Percentiles rank a stretch among this genome's conserved stretches.
phyloP scores from a whole-genome alignment of 768 basidiomycete genomes.

The Tulasnella sp. region DNA sequence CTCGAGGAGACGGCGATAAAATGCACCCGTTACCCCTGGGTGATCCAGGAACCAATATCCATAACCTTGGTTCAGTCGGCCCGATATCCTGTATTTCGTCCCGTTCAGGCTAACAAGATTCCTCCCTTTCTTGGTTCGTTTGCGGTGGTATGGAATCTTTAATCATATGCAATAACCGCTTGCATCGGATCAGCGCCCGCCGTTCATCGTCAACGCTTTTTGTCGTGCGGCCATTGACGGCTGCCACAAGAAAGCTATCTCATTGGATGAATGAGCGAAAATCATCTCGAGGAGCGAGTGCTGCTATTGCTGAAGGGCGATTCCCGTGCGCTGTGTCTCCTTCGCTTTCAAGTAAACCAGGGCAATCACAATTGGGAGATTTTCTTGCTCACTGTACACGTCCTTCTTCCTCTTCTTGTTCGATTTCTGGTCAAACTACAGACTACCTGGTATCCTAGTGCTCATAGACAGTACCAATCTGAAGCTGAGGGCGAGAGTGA shows the following conservation, averaged over 20 bases:
- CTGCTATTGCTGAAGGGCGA: slow-evolving; percentile 84
- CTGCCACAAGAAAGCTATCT: slow-evolving; percentile 62
- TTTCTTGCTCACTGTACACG: neutral
- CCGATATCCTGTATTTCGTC: too few relatives aligned
- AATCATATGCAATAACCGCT: slow-evolving; percentile 60
- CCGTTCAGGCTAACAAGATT: too few relatives aligned
- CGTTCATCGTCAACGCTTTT: slow-evolving; percentile 22
- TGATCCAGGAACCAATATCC: too few relatives aligned
- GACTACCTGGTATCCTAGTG: slow-evolving; percentile 92
- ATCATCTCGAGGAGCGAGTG: slow-evolving; percentile 69
- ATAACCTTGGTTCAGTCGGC: too few relatives aligned
- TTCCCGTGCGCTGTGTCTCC: slow-evolving; percentile 41
- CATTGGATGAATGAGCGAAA: slow-evolving; percentile 64
- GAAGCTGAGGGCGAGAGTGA: slow-evolving; percentile 95
- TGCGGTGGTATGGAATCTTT: slow-evolving; percentile 78
- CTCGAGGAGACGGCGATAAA: too few relatives aligned
- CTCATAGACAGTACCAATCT: slow-evolving; percentile 96
- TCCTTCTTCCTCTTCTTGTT: too few relatives aligned
- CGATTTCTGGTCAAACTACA: too few relatives aligned
- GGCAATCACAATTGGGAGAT: neutral
- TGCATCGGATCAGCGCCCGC: slow-evolving; percentile 47
- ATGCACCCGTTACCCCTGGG: too few relatives aligned
- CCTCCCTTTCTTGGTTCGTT: neutral
- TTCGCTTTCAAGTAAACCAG: neutral
- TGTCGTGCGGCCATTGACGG: slow-evolving; percentile 23